A percentile compares a stretch with the other conserved stretches of the same genome.
These are phyloP conservation scores for Hygrophoropsis aurantiaca DNA, from an alignment of 768 basidiomycete genomes.

Conservation along the genomic window DNA sequence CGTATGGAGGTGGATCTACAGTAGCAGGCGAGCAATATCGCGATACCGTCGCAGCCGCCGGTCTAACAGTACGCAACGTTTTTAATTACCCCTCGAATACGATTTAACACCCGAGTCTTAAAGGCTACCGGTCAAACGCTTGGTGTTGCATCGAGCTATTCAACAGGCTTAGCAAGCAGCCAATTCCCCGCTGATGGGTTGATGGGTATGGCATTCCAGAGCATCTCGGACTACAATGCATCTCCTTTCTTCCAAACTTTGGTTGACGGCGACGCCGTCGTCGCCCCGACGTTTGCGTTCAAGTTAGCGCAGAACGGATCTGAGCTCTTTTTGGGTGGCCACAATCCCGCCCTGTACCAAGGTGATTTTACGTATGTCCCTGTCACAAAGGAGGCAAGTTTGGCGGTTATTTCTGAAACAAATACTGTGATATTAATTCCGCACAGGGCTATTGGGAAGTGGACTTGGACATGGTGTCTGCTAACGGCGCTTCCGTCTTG, in stretches of 20 bases:
- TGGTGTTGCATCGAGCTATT: conserved; percentile 39
- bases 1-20: conserved; percentile 49
- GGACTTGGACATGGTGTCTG: conserved; percentile 6
- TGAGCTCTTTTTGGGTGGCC: conserved; percentile 51
- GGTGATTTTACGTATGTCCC: conserved; percentile 38
- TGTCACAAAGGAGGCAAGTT: conserved; percentile 19
- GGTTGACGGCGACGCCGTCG: conserved; percentile 29
- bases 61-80: conserved; percentile 33
- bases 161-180: conserved; percentile 28
- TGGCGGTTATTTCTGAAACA: not conserved
- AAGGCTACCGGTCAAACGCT: conserved; percentile 31
- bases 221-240: conserved; percentile 33
- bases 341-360: conserved; percentile 39
- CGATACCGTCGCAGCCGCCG: conserved; percentile 47
- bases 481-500: not conserved
- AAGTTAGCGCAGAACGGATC: conserved; percentile 38
- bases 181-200: conserved; percentile 40
- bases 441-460: not conserved
- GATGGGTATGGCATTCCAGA: conserved; percentile 36
- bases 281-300: conserved; percentile 41
- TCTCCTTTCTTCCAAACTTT: conserved; percentile 40
- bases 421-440: not conserved
- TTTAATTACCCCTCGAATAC: conserved; percentile 5
- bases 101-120: conserved; percentile 1
- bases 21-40: conserved; percentile 45